These are phyloP conservation scores for Colletotrichum costaricense DNA, from an alignment of 2,329 filamentous ascomycete species.

Conservation along the genomic window DNA sequence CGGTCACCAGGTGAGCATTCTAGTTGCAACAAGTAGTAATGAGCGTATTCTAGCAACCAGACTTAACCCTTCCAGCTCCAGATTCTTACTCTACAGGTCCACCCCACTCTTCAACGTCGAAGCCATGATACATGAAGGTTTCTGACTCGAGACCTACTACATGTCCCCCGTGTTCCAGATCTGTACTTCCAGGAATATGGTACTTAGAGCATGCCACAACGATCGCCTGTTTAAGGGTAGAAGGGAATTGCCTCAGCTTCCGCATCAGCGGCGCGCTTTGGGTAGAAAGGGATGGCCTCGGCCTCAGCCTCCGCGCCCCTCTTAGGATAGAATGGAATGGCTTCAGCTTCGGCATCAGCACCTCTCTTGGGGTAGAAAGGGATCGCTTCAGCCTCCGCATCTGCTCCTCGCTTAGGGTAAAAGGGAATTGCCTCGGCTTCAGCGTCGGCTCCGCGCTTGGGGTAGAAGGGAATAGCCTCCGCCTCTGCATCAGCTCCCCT, in stretches of 20 bases:
- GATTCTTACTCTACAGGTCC: not conserved
- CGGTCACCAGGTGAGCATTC: not conserved
- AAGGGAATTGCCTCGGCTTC: constrained; percentile 4
- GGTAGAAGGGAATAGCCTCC: not conserved
- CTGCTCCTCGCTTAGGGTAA: not conserved
- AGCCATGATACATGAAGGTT: not conserved
- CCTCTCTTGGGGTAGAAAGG: not conserved
- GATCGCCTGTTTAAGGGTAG: not conserved
- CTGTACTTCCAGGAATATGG: not conserved
- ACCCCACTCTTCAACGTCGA: not conserved
- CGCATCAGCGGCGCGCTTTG: not conserved
- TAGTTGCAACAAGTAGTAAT: not conserved
- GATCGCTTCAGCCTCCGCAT: not conserved
- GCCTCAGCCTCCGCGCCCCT: not conserved
- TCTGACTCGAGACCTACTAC: not conserved
- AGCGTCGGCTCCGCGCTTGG: not conserved
- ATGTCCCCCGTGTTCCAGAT: not conserved
- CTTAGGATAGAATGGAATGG: constrained; percentile 11
- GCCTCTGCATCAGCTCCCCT: too few relatives aligned
- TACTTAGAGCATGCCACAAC: not conserved
- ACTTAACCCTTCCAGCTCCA: not conserved
- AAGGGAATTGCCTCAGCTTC: constrained; percentile 5
- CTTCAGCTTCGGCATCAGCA: not conserved
- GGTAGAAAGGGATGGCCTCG: not conserved
- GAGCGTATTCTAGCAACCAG: not conserved